Evolutionary conservation across 2,329 filamentous ascomycete species (phyloP).

Genomic region (Neonectria faginata): DNA sequence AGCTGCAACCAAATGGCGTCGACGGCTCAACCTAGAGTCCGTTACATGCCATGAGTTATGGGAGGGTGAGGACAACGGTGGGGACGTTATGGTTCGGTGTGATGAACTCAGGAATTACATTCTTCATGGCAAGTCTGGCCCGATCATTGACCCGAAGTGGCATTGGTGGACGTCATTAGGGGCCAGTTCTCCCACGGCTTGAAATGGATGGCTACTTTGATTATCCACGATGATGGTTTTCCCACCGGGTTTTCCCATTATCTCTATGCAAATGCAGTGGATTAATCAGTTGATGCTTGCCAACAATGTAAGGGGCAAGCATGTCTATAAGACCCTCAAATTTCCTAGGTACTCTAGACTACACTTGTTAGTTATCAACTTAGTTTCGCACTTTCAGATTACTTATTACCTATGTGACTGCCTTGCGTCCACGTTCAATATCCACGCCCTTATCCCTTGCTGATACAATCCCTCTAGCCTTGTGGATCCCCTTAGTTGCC

Average conservation of each 20-base stretch:
- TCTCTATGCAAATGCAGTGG: conserved; percentile 13
- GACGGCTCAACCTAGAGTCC: too few species aligned
- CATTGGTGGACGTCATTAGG: too few species aligned
- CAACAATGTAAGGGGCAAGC: background rate
- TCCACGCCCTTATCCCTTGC: background rate
- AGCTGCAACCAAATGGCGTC: too few species aligned
- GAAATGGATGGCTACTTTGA: background rate
- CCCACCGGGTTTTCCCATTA: conserved; percentile 18
- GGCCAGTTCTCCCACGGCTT: too few species aligned
- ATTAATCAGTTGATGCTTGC: background rate
- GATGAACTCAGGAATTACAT: too few species aligned
- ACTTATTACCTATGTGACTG: background rate
- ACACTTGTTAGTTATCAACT: background rate
- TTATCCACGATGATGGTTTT: conserved; percentile 16
- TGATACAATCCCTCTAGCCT: conserved; percentile 3
- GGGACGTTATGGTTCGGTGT: too few species aligned
- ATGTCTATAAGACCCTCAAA: background rate
- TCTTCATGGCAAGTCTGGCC: too few species aligned
- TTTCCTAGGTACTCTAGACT: background rate
- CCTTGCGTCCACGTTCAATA: background rate
- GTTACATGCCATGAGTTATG: too few species aligned
- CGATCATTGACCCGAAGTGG: too few species aligned
- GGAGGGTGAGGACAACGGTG: too few species aligned
- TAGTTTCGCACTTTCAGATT: conserved; percentile 1
- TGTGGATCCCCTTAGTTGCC: conserved; percentile 4